Evolutionary conservation across 352 stramenopile species (phyloP).

Genomic region (Phytopythium chamaehyphon): DNA sequence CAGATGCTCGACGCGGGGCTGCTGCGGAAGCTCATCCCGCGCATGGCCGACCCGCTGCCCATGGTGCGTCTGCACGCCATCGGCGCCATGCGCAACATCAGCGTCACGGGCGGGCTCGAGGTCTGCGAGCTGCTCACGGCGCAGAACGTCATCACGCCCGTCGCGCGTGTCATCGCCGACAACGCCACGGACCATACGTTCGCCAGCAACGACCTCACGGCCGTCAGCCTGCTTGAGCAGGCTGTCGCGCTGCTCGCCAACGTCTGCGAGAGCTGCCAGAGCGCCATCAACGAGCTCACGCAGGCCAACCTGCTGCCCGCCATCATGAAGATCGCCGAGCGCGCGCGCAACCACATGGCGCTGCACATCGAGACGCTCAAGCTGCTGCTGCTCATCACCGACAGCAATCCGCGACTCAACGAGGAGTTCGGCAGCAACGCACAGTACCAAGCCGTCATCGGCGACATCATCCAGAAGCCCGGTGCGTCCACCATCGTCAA

Average conservation of each 20-base stretch:
- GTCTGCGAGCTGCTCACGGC: conserved; percentile 77
- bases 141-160: conserved; percentile 72
- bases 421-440: conserved; percentile 53
- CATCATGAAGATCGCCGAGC: conserved; percentile 69
- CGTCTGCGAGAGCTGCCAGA: conserved; percentile 77
- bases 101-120: conserved; percentile 78
- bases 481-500: conserved; percentile 36
- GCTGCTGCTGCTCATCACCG: conserved; percentile 75
- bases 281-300: conserved; percentile 79
- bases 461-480: conserved; percentile 62
- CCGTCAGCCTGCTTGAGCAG: conserved; percentile 78
- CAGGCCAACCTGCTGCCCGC: conserved; percentile 65
- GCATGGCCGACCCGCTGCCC: conserved; percentile 77
- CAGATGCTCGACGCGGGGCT: conserved; percentile 75
- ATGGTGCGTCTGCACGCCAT: conserved; percentile 84
- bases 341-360: conserved; percentile 37
- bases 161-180: conserved; percentile 69
- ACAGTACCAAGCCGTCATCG: conserved; percentile 64
- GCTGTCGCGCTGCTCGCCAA: conserved; percentile 73
- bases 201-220: conserved; percentile 56
- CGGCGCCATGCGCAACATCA: conserved; percentile 84
- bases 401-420: conserved; percentile 77
- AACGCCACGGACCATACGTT: conserved; percentile 48
- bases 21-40: conserved; percentile 78
- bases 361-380: conserved; percentile 81